phyloP scores from a whole-genome alignment of 352 stramenopile genomes.

The Phytopythium vexans region DNA sequence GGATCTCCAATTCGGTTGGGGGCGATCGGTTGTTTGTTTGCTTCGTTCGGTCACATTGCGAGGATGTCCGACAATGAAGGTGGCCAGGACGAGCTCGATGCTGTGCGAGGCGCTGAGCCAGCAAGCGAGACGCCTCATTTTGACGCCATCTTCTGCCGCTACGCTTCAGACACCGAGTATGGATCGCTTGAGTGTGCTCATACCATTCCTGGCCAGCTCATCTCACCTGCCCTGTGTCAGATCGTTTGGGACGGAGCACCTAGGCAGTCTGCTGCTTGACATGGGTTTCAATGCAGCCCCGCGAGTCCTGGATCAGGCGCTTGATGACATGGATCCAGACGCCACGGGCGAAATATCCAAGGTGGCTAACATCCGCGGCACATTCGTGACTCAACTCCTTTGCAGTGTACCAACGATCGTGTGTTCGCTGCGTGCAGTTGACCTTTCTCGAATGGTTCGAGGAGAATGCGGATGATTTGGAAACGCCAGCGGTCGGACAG shows the following conservation, averaged over 20 bases:
- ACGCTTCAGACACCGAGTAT: slow-evolving; percentile 39
- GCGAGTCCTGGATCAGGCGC: slow-evolving; percentile 41
- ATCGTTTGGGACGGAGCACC: slow-evolving; percentile 52
- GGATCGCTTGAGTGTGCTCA: neutral
- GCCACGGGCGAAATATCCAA: slow-evolving; percentile 66
- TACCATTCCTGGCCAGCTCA: no score
- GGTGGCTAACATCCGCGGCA: slow-evolving; percentile 2
- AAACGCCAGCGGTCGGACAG: slow-evolving; percentile 8
- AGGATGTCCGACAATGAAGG: slow-evolving; percentile 22
- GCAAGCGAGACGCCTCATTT: slow-evolving; percentile 63
- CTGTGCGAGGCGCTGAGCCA: slow-evolving; percentile 17
- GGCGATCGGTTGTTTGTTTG: neutral
- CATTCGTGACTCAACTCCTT: neutral
- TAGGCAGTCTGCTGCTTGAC: slow-evolving; percentile 55
- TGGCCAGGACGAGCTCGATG: slow-evolving; percentile 14
- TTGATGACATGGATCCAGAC: slow-evolving; percentile 72
- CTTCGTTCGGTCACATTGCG: neutral
- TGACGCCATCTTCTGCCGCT: slow-evolving; percentile 48
- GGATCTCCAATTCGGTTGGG: no score
- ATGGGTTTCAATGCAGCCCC: slow-evolving; percentile 67
- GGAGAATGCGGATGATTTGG: slow-evolving; percentile 60
- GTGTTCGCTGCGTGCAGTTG: slow-evolving; percentile 12
- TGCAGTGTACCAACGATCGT: neutral
- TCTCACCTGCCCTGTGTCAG: slow-evolving; percentile 6
- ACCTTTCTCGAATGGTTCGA: slow-evolving; percentile 77